phyloP scores from a whole-genome alignment of 73 alveolate genomes.

The Symbiodinium natans region DNA sequence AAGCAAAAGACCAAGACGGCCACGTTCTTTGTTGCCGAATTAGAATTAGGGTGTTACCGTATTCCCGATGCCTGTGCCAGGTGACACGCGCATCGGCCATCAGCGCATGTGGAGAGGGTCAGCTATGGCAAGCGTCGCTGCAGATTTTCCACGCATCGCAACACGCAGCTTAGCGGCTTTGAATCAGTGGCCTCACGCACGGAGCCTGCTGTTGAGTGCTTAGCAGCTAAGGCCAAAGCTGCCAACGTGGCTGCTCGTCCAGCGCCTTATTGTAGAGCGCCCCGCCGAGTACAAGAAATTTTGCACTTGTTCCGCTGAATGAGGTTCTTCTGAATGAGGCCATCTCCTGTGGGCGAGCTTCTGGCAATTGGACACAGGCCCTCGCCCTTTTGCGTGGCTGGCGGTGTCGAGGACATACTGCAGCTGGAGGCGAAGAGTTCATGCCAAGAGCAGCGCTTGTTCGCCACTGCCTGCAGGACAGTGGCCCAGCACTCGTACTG shows the following conservation, averaged over 20 bases:
- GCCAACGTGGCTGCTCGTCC: slow-evolving; percentile 24
- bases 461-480: neutral
- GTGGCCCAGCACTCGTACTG: neutral
- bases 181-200: neutral
- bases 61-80: neutral
- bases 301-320: neutral
- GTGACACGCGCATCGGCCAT: slow-evolving; percentile 59
- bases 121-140: slow-evolving; percentile 38
- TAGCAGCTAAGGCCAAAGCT: neutral
- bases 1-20: no score
- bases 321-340: neutral
- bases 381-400: neutral
- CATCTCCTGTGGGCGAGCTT: neutral
- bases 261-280: no score
- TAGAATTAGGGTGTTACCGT: no score
- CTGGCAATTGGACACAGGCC: neutral
- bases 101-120: slow-evolving; percentile 62
- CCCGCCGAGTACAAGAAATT: no score
- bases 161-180: neutral
- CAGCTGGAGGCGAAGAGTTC: no score
- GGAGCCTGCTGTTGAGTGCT: no score
- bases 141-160: neutral
- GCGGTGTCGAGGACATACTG: neutral
- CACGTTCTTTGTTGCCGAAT: no score
- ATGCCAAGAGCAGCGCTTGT: no score